Conservation (phyloP, 2,329 filamentous ascomycete genomes). For the Microdochium paspali region DNA sequence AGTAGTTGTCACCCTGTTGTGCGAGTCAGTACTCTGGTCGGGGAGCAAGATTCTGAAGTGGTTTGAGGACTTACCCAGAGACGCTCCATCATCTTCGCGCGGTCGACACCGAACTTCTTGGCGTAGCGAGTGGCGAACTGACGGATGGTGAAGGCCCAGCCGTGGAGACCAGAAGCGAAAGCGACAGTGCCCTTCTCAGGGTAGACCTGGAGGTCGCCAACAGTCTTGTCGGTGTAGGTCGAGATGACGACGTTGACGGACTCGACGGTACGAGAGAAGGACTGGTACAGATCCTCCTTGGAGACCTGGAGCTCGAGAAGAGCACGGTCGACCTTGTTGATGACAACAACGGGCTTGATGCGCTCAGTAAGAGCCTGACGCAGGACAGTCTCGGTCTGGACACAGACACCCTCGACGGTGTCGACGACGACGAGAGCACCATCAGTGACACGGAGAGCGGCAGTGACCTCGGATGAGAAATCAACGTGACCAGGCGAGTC, state of each 20-base stretch:
- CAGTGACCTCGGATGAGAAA: constrained; percentile 99
- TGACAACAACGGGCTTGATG: constrained; percentile 99
- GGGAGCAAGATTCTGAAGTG: not conserved
- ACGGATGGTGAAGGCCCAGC: constrained; percentile 98
- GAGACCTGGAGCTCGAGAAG: constrained; percentile 96
- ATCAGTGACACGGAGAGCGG: constrained; percentile 98
- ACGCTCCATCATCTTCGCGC: constrained; percentile 99
- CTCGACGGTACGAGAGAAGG: constrained; percentile 98
- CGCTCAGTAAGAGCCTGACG: constrained; percentile 98
- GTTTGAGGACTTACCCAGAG: constrained; percentile 66
- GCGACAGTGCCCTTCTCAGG: constrained; percentile 95
- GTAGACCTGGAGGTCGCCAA: constrained; percentile 98
- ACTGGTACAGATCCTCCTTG: constrained; percentile 99
- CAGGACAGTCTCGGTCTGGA: constrained; percentile 99
- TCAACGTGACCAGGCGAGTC: constrained; percentile 99
- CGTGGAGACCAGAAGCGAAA: constrained; percentile 99
- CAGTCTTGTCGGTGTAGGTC: constrained; percentile 93
- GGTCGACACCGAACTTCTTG: constrained; percentile 99
- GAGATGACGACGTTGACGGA: constrained; percentile 99
- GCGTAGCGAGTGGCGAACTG: constrained; percentile 94
- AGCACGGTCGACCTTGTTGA: constrained; percentile 99
- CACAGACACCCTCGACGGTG: constrained; percentile 99
- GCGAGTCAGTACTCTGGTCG: constrained; percentile 1
- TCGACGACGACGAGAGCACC: constrained; percentile 99
- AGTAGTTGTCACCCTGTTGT: constrained; percentile 84